phyloP scores from a whole-genome alignment of 306 rosid genomes.

The Gillenia trifoliata region DNA sequence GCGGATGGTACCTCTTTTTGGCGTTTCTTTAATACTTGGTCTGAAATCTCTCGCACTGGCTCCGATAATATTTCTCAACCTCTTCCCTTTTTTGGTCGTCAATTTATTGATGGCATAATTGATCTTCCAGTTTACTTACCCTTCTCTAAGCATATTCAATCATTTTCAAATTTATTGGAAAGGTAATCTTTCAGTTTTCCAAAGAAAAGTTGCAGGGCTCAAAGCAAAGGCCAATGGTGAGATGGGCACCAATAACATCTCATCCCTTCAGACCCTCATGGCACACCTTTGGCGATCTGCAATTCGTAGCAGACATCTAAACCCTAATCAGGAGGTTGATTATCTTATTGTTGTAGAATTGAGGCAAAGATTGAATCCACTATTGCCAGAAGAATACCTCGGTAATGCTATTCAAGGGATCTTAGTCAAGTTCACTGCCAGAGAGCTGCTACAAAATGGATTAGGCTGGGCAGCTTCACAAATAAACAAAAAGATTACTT shows the following conservation, averaged over 20 bases:
- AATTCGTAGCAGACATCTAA: background rate
- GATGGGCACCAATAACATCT: background rate
- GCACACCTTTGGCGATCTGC: slow-evolving; percentile 7
- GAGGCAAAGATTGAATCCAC: background rate
- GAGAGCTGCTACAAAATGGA: background rate
- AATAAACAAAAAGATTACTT: background rate
- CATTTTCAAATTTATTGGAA: background rate
- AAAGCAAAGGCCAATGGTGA: slow-evolving; percentile 21
- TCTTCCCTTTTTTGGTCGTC: background rate
- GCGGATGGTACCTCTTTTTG: background rate
- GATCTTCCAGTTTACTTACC: background rate
- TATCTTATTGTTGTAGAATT: background rate
- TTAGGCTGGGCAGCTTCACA: slow-evolving; percentile 1
- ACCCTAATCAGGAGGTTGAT: background rate
- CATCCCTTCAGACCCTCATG: slow-evolving; percentile 1
- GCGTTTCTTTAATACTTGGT: slow-evolving; percentile 1
- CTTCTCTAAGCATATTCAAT: too few species aligned
- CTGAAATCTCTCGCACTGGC: background rate
- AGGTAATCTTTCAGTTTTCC: slow-evolving; percentile 22
- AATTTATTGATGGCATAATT: background rate
- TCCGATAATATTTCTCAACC: slow-evolving; percentile 19
- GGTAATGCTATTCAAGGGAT: background rate
- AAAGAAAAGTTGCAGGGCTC: slow-evolving; percentile 19
- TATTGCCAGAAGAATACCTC: background rate
- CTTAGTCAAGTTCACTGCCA: background rate